These are phyloP conservation scores for Trametes cinnabarina DNA, from an alignment of 768 basidiomycete genomes.

Conservation along the genomic window DNA sequence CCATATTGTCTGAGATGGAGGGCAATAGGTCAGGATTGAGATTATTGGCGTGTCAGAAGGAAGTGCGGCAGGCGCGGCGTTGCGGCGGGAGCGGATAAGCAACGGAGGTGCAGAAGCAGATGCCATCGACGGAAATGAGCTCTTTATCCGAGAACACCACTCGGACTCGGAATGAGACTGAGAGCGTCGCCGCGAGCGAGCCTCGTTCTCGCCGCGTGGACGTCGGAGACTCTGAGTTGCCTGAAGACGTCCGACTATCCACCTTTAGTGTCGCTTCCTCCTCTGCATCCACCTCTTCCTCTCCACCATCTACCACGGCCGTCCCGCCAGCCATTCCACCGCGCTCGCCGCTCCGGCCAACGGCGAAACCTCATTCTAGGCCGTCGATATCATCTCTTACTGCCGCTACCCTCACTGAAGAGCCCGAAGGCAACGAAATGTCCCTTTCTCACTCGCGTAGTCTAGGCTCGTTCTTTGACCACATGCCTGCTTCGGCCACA, in stretches of 20 bases:
- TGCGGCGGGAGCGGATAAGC: conserved; percentile 17
- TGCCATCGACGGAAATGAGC: conserved; percentile 24
- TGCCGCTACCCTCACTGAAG: conserved; percentile 14
- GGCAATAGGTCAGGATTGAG: not conserved
- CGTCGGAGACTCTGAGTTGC: conserved; percentile 1
- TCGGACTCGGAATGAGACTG: too few relatives aligned
- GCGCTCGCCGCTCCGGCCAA: conserved; percentile 32
- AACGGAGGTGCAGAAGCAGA: conserved; percentile 9
- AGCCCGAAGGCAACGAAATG: conserved; percentile 21
- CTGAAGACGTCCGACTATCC: conserved; percentile 24
- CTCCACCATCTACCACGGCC: conserved; percentile 21
- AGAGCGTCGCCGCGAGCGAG: conserved; percentile 9
- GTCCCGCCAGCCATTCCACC: conserved; percentile 28
- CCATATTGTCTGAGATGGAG: too few relatives aligned
- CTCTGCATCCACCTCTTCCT: conserved; percentile 20
- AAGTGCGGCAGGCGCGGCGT: conserved; percentile 7
- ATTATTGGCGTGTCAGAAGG: not conserved
- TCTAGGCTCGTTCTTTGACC: conserved; percentile 28
- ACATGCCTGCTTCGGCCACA: conserved; percentile 14
- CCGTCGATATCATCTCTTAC: conserved; percentile 8
- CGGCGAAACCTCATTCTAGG: not conserved
- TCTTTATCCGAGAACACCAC: conserved; percentile 22
- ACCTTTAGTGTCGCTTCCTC: conserved; percentile 15
- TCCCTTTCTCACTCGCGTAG: conserved; percentile 28
- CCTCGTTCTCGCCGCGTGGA: conserved; percentile 38